Evolutionary conservation across 352 stramenopile species (phyloP).

Genomic region (Globisporangium orthogonon): DNA sequence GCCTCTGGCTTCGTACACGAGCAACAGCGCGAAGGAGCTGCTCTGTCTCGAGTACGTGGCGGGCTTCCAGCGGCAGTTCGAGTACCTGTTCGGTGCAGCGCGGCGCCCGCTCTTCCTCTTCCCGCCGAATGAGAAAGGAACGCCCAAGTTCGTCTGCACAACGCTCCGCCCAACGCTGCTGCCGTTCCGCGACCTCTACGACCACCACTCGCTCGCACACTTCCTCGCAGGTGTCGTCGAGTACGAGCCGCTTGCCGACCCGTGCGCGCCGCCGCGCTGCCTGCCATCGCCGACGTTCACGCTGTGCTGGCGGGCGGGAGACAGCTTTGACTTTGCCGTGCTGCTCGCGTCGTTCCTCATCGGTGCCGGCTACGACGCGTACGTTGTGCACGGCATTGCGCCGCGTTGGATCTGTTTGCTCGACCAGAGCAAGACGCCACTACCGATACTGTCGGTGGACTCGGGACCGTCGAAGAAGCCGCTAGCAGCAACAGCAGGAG

Average conservation of each 20-base stretch:
- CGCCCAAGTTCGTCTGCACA: slow-evolving; percentile 93
- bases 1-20: slow-evolving; percentile 27
- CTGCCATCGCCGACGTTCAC: slow-evolving; percentile 85
- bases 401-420: slow-evolving; percentile 87
- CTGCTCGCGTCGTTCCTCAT: slow-evolving; percentile 90
- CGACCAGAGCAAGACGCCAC: slow-evolving; percentile 83
- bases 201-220: slow-evolving; percentile 70
- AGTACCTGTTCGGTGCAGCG: slow-evolving; percentile 70
- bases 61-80: slow-evolving; percentile 88
- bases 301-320: slow-evolving; percentile 83
- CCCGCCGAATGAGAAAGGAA: slow-evolving; percentile 88
- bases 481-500: neutral
- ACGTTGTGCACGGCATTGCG: slow-evolving; percentile 87
- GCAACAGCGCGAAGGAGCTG: slow-evolving; percentile 87
- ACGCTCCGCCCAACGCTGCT: slow-evolving; percentile 91
- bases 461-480: slow-evolving; percentile 37
- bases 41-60: slow-evolving; percentile 93
- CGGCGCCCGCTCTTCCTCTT: slow-evolving; percentile 82
- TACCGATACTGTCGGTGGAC: slow-evolving; percentile 52
- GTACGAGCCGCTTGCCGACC: slow-evolving; percentile 92
- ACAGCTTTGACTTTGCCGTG: slow-evolving; percentile 91
- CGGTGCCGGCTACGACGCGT: slow-evolving; percentile 93
- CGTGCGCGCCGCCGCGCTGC: slow-evolving; percentile 57
- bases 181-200: slow-evolving; percentile 90
- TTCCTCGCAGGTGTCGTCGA: slow-evolving; percentile 91